phyloP scores from a whole-genome alignment of 768 basidiomycete species.

The Boletus subcaerulescens region DNA sequence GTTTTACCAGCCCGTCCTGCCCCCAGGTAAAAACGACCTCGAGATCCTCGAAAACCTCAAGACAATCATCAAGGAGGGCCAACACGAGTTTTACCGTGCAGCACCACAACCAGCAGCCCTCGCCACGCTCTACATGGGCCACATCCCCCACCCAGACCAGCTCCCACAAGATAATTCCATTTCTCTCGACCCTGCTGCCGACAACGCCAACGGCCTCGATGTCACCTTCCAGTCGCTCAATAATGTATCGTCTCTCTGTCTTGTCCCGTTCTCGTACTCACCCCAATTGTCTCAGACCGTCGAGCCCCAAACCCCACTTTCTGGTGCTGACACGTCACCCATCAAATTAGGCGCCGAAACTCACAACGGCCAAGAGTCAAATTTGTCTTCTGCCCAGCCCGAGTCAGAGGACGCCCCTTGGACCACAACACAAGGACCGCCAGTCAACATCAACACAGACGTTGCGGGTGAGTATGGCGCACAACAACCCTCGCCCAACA shows the following conservation, averaged over 20 bases:
- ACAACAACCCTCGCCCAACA: conserved; percentile 24
- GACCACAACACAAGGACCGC: neutral
- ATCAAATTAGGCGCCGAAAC: conserved; percentile 17
- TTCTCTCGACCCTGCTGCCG: conserved; percentile 1
- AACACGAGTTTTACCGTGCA: conserved; percentile 70
- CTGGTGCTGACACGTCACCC: conserved; percentile 26
- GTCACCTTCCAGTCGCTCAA: conserved; percentile 12
- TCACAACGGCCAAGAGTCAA: conserved; percentile 13
- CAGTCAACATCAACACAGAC: conserved; percentile 11
- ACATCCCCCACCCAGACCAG: conserved; percentile 35
- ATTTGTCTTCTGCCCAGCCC: conserved; percentile 4
- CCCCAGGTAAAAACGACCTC: conserved; percentile 63
- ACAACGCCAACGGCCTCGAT: conserved; percentile 9
- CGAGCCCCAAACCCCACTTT: conserved; percentile 25
- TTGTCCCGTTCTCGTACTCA: conserved; percentile 3
- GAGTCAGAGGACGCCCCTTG: conserved; percentile 10
- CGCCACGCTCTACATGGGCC: conserved; percentile 61
- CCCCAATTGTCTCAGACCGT: conserved; percentile 17
- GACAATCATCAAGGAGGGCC: conserved; percentile 62
- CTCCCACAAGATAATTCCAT: conserved; percentile 19
- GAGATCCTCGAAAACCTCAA: conserved; percentile 76
- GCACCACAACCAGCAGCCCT: conserved; percentile 63
- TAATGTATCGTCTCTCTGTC: conserved; percentile 34
- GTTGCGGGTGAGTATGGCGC: conserved; percentile 30
- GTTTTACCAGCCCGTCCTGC: conserved; percentile 33